A percentile compares a stretch with the other conserved stretches of the same genome.
Conservation (phyloP, 139 green algal species). For the Eudorina sp. region DNA sequence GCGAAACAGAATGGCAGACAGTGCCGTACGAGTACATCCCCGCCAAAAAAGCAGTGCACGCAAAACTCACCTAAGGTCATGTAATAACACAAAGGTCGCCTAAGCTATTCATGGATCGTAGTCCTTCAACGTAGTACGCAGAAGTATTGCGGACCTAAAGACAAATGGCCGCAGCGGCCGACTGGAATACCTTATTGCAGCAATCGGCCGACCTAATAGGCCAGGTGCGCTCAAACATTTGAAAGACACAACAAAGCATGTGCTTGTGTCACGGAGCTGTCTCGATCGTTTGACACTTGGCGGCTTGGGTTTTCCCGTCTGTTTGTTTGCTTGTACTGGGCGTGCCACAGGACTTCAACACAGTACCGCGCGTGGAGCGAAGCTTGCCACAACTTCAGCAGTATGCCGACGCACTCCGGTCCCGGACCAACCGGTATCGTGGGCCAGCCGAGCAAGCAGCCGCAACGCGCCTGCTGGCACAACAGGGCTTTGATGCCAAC, state of each 20-base stretch:
- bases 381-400: slow-evolving; percentile 83
- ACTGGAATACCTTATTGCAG: slow-evolving; percentile 81
- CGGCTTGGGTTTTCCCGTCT: slow-evolving; percentile 14
- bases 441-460: slow-evolving; percentile 71
- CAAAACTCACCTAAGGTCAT: too few relatives aligned
- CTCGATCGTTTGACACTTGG: background rate
- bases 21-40: too few relatives aligned
- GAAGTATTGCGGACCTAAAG: too few relatives aligned
- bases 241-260: background rate
- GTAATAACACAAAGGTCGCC: too few relatives aligned
- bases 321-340: background rate
- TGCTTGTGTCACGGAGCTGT: background rate
- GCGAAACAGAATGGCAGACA: too few relatives aligned
- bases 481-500: slow-evolving; percentile 83
- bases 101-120: too few relatives aligned
- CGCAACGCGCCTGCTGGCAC: slow-evolving; percentile 82
- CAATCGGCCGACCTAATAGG: slow-evolving; percentile 75
- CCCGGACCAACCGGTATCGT: slow-evolving; percentile 69
- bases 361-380: slow-evolving; percentile 81
- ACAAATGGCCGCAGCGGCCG: slow-evolving; percentile 28
- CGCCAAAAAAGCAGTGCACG: too few relatives aligned
- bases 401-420: slow-evolving; percentile 73
- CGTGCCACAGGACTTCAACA: slow-evolving; percentile 69
- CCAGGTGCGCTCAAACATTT: slow-evolving; percentile 54
- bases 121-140: too few relatives aligned